phyloP scores from a whole-genome alignment of 2,329 filamentous ascomycete genomes.

The Acrodontium crateriforme region DNA sequence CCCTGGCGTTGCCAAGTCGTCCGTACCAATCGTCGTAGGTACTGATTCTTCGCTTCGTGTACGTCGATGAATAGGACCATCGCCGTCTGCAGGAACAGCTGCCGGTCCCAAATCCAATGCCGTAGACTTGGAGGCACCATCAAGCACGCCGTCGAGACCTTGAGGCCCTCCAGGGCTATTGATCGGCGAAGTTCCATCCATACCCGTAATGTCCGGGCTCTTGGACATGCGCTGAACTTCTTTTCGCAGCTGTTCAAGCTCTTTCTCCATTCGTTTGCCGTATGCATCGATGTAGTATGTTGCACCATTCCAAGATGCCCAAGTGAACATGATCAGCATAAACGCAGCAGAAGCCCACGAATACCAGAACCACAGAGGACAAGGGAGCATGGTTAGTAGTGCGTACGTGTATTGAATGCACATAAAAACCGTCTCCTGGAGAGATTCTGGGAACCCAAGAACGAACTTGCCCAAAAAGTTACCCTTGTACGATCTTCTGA shows the following conservation, averaged over 20 bases:
- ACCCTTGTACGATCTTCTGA: constrained; percentile 80
- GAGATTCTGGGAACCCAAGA: constrained; percentile 54
- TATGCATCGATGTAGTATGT: constrained; percentile 99
- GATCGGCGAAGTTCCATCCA: constrained; percentile 11
- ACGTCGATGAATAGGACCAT: neutral
- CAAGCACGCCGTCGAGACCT: constrained; percentile 6
- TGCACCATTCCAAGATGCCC: constrained; percentile 93
- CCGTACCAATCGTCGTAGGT: neutral
- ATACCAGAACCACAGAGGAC: constrained; percentile 88
- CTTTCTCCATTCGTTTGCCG: constrained; percentile 90
- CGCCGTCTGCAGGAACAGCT: constrained; percentile 5
- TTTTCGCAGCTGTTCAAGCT: constrained; percentile 74
- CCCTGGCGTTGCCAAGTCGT: constrained; percentile 3
- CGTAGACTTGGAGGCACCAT: constrained; percentile 8
- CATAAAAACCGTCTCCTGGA: constrained; percentile 93
- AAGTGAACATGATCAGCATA: constrained; percentile 69
- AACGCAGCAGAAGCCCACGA: constrained; percentile 66
- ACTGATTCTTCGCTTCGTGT: constrained; percentile 1
- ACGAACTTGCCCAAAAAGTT: constrained; percentile 80
- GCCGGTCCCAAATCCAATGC: constrained; percentile 20
- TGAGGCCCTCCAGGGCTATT: constrained; percentile 14
- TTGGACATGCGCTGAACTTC: constrained; percentile 46
- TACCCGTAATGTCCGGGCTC: constrained; percentile 15
- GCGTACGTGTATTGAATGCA: constrained; percentile 87
- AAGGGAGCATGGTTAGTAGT: constrained; percentile 83